Percentiles rank a stretch among this genome's conserved stretches.
These are phyloP conservation scores for Tricholoma hemisulphureum DNA, from an alignment of 768 basidiomycete species.

Conservation along the genomic window DNA sequence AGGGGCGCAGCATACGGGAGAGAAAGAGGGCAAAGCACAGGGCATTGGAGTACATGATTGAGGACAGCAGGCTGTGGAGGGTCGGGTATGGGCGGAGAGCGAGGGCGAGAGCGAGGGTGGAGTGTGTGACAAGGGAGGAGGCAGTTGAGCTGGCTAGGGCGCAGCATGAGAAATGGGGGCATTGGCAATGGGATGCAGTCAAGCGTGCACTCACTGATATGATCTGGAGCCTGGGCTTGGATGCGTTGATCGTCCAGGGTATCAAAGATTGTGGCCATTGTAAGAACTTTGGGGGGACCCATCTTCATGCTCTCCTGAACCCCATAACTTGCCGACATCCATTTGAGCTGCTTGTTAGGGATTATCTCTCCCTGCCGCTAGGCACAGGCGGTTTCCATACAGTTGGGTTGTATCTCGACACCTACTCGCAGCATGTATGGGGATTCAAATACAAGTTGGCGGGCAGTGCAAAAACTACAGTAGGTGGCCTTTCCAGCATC, in stretches of 20 bases:
- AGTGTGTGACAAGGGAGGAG: slow-evolving; percentile 29
- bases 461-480: too few species aligned
- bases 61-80: slow-evolving; percentile 19
- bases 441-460: too few species aligned
- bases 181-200: slow-evolving; percentile 33
- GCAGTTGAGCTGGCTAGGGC: slow-evolving; percentile 19
- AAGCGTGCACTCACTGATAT: slow-evolving; percentile 29
- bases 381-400: too few species aligned
- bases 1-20: too few species aligned
- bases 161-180: slow-evolving; percentile 24
- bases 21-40: slow-evolving; percentile 19
- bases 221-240: slow-evolving; percentile 26
- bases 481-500: too few species aligned
- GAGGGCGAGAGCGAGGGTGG: slow-evolving; percentile 13
- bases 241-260: slow-evolving; percentile 21
- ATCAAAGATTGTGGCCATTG: slow-evolving; percentile 26
- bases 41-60: slow-evolving; percentile 26
- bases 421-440: too few species aligned
- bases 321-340: too few species aligned
- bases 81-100: too few species aligned
- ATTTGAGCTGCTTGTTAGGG: too few species aligned
- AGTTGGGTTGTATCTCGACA: too few species aligned
- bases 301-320: too few species aligned
- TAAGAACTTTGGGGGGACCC: slow-evolving; percentile 30
- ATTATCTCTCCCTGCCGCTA: too few species aligned